Conservation (phyloP, 139 green algal genomes). For the Chlamydomonas incerta region DNA sequence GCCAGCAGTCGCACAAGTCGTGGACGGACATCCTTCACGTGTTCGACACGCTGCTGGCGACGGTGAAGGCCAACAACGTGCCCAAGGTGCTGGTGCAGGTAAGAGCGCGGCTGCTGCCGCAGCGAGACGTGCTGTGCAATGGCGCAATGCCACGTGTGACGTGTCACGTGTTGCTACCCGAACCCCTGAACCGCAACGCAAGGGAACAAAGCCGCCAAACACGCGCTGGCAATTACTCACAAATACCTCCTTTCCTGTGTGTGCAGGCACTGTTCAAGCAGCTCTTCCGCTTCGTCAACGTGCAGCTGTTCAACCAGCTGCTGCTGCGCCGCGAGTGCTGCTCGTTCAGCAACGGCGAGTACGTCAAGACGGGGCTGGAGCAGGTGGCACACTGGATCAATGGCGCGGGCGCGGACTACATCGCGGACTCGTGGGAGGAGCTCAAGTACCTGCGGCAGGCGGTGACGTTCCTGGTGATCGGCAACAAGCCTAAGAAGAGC, state of each 20-base stretch:
- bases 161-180: no score
- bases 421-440: conserved; percentile 93
- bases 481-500: conserved; percentile 97
- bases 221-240: no score
- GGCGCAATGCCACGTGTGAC: no score
- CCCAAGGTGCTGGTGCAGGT: conserved; percentile 90
- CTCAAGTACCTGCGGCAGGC: conserved; percentile 94
- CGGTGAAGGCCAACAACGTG: conserved; percentile 88
- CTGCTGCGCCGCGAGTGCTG: conserved; percentile 99
- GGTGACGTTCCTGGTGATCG: conserved; percentile 96
- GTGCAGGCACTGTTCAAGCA: conserved; percentile 69
- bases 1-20: conserved; percentile 64
- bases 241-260: no score
- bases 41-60: conserved; percentile 87
- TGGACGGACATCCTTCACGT: conserved; percentile 91
- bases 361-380: conserved; percentile 95
- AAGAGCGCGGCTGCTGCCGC: no score
- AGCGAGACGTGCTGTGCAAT: no score
- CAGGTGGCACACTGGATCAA: conserved; percentile 97
- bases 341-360: conserved; percentile 99
- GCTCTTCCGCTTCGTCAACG: conserved; percentile 94
- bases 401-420: conserved; percentile 76
- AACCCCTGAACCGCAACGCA: no score
- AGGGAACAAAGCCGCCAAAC: no score
- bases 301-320: conserved; percentile 99